Percentiles rank a stretch among this genome's conserved stretches.
These are phyloP conservation scores for Sarcocystis neurona DNA, from an alignment of 169 alveolate genomes.

Conservation along the genomic window DNA sequence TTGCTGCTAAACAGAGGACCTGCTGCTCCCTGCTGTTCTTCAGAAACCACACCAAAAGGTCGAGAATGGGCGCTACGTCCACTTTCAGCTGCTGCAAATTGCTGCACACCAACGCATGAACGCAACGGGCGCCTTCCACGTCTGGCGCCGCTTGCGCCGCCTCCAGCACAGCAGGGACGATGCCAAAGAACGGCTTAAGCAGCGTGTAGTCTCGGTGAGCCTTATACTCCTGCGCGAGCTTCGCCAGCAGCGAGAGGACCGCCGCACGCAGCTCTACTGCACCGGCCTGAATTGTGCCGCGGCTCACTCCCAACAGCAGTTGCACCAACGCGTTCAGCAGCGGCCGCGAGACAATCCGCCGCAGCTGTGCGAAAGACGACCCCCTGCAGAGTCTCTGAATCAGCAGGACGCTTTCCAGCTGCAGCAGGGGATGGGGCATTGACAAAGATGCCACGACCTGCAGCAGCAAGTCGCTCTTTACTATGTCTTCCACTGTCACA, in stretches of 20 bases:
- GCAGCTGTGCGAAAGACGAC: slow-evolving; percentile 61
- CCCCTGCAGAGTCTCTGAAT: slow-evolving; percentile 64
- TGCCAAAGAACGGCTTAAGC: slow-evolving; percentile 42
- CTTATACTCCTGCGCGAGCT: slow-evolving; percentile 58
- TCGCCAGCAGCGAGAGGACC: slow-evolving; percentile 58
- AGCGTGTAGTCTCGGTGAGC: slow-evolving; percentile 54
- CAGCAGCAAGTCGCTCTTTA: slow-evolving; percentile 46
- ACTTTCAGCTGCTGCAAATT: slow-evolving; percentile 51
- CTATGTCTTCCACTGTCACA: slow-evolving; percentile 54
- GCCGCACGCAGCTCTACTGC: slow-evolving; percentile 65
- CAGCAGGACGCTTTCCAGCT: slow-evolving; percentile 61
- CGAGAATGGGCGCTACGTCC: slow-evolving; percentile 46
- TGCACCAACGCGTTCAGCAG: slow-evolving; percentile 56
- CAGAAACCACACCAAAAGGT: slow-evolving; percentile 56
- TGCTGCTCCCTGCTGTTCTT: slow-evolving; percentile 52
- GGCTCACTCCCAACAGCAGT: slow-evolving; percentile 40
- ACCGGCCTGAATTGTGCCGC: slow-evolving; percentile 32
- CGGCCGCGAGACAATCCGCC: slow-evolving; percentile 54
- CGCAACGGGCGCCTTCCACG: slow-evolving; percentile 58
- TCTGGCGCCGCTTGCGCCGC: slow-evolving; percentile 51
- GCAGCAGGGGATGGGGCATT: slow-evolving; percentile 64
- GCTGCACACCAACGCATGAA: slow-evolving; percentile 58
- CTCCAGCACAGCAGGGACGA: slow-evolving; percentile 63
- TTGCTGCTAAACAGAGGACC: slow-evolving; percentile 58
- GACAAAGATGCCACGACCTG: slow-evolving; percentile 61